Evolutionary conservation across 2,329 filamentous ascomycete genomes (phyloP), one percentile per base, ranked within the genome.

Genomic region (Aspergillus caelatus): DNA sequence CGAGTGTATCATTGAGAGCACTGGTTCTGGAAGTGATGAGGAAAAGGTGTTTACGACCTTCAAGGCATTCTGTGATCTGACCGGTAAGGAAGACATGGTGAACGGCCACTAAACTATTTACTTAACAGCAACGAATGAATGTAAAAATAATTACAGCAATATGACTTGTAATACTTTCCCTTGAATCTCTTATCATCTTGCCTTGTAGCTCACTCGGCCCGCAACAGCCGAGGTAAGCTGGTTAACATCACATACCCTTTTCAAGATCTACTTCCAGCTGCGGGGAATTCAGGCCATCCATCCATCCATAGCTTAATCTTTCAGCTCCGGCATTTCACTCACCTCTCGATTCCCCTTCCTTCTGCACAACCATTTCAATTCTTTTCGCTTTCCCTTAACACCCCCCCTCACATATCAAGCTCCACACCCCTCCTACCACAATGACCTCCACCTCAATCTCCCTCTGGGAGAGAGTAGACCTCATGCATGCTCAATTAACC

Each of bases 11-110:
- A 80, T 98, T 57, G 90, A 97, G 80, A 92, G 82, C 65, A 81
- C 78, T 16, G 82, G 83, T 54, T 82, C 81, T 1, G 82, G 83
- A 55, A 82, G 81, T 1, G 83, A 75, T 0, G 80, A 84, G 0
- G 88, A 88, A 30, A 89, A 93, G 62, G 87, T 90, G 61, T 90
- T 98, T 69, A 90, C 91, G 30, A 94, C 91, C 0, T 99, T 96
- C 83, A 95, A 94, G 82, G 95, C 94, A 0, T 97, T 96, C 77
- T 97, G 93, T 73, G 94, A 97, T 82, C 83, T 96, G 65, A 86
- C 88, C 14, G 81, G 79, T 26, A 78, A 81, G 70, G 78, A 80
- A 67, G 76, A 74, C 39, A 63, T 73, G 68, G 71, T 74, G 60
- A 77, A 79, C 63, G 75, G 75, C 36, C 62, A 75, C 59, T 78